phyloP scores from a whole-genome alignment of 2,329 filamentous ascomycete species.

The Chalaropsis ovoidea region DNA sequence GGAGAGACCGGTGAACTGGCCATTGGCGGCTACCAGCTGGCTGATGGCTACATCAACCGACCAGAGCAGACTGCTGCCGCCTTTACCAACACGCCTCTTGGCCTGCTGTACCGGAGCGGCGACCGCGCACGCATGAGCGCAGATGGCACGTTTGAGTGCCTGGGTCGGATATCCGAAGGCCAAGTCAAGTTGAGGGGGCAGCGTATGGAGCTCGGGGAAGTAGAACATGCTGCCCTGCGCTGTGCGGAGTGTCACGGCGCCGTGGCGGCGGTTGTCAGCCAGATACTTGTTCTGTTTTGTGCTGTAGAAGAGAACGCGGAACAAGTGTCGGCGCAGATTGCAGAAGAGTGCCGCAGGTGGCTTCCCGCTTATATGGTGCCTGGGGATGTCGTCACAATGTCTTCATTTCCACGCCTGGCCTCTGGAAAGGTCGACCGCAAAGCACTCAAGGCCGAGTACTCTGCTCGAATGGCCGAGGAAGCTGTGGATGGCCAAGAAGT shows the following conservation, averaged over 20 bases:
- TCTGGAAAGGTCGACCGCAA: slow-evolving; percentile 78
- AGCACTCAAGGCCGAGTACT: slow-evolving; percentile 45
- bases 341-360: slow-evolving; percentile 58
- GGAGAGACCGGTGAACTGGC: slow-evolving; percentile 70
- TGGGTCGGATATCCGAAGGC: slow-evolving; percentile 67
- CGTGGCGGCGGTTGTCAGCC: slow-evolving; percentile 55
- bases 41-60: slow-evolving; percentile 71
- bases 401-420: slow-evolving; percentile 60
- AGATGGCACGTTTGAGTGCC: slow-evolving; percentile 66
- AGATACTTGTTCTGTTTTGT: slow-evolving; percentile 65
- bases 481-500: neutral
- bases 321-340: slow-evolving; percentile 34
- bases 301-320: slow-evolving; percentile 34
- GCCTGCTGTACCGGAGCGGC: slow-evolving; percentile 70
- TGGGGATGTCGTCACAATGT: slow-evolving; percentile 54
- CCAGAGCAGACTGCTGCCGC: slow-evolving; percentile 60
- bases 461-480: slow-evolving; percentile 23
- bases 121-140: slow-evolving; percentile 63
- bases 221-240: slow-evolving; percentile 59
- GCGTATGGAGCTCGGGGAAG: slow-evolving; percentile 67
- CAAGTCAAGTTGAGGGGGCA: slow-evolving; percentile 84
- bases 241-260: slow-evolving; percentile 53
- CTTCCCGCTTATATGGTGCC: slow-evolving; percentile 78
- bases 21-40: slow-evolving; percentile 70
- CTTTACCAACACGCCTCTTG: slow-evolving; percentile 60